phyloP scores from a whole-genome alignment of 2,329 filamentous ascomycete genomes.

The Fusarium citri region DNA sequence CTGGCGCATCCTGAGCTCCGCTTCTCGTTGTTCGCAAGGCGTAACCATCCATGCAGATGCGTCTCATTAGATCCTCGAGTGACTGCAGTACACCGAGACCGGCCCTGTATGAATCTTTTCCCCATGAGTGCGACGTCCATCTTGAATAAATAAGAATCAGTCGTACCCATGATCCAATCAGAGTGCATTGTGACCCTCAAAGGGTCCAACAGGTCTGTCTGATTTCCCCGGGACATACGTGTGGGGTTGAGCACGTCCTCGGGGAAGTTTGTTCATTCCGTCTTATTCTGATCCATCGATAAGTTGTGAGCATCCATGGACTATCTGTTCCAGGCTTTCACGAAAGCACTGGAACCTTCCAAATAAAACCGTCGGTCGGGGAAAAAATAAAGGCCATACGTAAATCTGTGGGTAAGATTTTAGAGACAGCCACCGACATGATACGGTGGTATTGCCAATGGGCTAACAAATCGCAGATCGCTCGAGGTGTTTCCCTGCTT shows the following conservation, averaged over 20 bases:
- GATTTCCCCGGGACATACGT: constrained; percentile 4
- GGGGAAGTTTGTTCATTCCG: neutral
- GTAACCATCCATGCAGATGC: constrained; percentile 30
- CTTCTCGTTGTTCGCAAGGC: constrained; percentile 48
- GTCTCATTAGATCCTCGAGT: constrained; percentile 5
- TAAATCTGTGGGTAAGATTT: constrained; percentile 31
- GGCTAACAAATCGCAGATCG: constrained; percentile 35
- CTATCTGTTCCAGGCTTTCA: neutral
- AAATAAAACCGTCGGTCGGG: constrained; percentile 10
- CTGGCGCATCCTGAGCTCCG: constrained; percentile 38
- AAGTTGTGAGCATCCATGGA: neutral
- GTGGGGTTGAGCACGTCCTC: constrained; percentile 17
- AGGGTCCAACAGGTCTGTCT: constrained; percentile 1
- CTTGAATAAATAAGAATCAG: neutral
- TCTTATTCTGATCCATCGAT: constrained; percentile 1
- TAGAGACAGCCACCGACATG: constrained; percentile 32
- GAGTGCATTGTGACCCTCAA: neutral
- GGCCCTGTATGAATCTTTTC: constrained; percentile 22
- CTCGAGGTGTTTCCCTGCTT: constrained; percentile 14
- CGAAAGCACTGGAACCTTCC: constrained; percentile 43
- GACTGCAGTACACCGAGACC: constrained; percentile 37
- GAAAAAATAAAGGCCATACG: constrained; percentile 12
- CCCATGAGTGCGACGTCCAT: neutral
- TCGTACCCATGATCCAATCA: constrained; percentile 1
- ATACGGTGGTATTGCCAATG: constrained; percentile 2